Conservation (phyloP, 306 rosid genomes). For the Acacia melanoxylon region DNA sequence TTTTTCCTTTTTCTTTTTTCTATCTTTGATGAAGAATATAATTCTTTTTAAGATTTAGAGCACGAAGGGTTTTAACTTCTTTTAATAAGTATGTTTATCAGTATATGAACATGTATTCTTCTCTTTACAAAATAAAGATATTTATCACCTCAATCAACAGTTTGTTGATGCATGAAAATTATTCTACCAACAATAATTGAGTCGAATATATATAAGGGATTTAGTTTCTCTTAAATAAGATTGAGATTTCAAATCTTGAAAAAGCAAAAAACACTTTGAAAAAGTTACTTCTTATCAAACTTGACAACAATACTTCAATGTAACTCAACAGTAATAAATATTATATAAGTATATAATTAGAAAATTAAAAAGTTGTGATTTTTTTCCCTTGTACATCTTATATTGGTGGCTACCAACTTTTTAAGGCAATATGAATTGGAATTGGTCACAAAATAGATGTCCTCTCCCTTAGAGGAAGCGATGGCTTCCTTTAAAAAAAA, state of each 20-base stretch:
- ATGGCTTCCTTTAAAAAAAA: not conserved
- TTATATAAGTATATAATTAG: not conserved
- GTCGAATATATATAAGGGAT: not conserved
- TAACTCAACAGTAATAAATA: not conserved
- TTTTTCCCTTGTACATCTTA: not conserved
- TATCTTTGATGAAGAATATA: too few species aligned
- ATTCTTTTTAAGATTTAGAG: too few species aligned
- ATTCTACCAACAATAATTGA: too few species aligned
- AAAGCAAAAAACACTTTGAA: not conserved
- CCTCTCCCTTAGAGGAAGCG: not conserved
- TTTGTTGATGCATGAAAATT: too few species aligned
- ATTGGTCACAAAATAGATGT: not conserved
- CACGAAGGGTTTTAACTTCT: too few species aligned
- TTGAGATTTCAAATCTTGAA: too few species aligned
- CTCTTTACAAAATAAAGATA: rapidly evolving
- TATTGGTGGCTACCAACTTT: not conserved
- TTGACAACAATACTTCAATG: not conserved
- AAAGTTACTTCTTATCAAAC: not conserved
- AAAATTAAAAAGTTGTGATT: not conserved
- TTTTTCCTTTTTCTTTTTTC: not conserved
- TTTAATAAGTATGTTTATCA: too few species aligned
- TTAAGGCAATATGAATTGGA: not conserved
- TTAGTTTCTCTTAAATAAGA: too few species aligned
- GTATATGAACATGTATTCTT: too few species aligned
- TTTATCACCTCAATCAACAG: too few species aligned